Conservation (phyloP, 768 basidiomycete genomes). For the Russula abietina region DNA sequence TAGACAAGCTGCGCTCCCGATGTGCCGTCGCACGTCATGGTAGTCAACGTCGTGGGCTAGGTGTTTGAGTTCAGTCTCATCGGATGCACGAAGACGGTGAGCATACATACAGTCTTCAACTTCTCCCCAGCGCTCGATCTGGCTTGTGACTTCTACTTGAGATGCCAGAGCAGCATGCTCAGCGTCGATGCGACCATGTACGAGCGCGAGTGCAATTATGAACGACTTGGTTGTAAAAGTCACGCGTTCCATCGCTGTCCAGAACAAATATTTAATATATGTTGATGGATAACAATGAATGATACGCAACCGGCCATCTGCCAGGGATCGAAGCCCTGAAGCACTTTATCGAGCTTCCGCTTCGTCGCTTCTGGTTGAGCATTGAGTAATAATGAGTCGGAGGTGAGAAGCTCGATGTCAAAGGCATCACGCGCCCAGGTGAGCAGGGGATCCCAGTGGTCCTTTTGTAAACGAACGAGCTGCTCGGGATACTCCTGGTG, state of each 20-base stretch:
- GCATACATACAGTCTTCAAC: slow-evolving; percentile 89
- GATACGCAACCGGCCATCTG: slow-evolving; percentile 70
- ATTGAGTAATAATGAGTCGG: slow-evolving; percentile 64
- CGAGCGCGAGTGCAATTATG: slow-evolving; percentile 78
- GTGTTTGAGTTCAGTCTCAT: neutral
- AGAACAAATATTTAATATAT: neutral
- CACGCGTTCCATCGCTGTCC: slow-evolving; percentile 80
- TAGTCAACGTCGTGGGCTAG: slow-evolving; percentile 97
- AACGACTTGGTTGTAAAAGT: slow-evolving; percentile 89
- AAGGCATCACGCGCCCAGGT: slow-evolving; percentile 69
- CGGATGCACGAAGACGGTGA: neutral
- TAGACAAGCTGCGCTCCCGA: slow-evolving; percentile 74
- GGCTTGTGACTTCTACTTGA: slow-evolving; percentile 90
- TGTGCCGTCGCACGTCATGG: slow-evolving; percentile 82
- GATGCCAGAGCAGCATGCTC: slow-evolving; percentile 82
- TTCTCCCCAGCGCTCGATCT: slow-evolving; percentile 98
- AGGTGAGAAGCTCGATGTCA: slow-evolving; percentile 58
- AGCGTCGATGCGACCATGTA: slow-evolving; percentile 65
- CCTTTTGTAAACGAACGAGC: slow-evolving; percentile 68
- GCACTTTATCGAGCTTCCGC: slow-evolving; percentile 47
- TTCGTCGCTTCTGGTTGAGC: slow-evolving; percentile 67
- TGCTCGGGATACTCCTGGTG: slow-evolving; percentile 70
- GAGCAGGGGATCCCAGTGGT: slow-evolving; percentile 86
- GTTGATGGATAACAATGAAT: neutral
- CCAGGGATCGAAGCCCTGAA: slow-evolving; percentile 70